These are phyloP conservation scores for Termitomyces sp. DNA, from an alignment of 768 basidiomycete species.

Conservation along the genomic window DNA sequence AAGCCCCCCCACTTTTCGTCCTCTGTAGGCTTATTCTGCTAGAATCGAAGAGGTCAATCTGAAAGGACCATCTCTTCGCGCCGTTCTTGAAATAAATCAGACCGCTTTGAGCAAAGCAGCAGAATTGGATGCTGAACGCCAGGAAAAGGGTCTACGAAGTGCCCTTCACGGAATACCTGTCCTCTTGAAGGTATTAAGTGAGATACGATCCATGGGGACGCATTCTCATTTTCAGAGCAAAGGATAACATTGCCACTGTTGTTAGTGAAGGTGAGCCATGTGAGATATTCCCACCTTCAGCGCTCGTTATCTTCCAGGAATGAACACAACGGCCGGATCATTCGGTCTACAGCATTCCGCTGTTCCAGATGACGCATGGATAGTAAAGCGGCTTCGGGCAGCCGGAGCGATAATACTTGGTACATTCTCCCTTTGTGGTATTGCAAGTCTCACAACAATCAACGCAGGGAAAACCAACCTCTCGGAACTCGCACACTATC, in stretches of 20 bases:
- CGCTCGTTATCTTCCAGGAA: slow-evolving; percentile 19
- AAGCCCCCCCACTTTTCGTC: background rate
- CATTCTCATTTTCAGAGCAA: slow-evolving; percentile 7
- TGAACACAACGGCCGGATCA: slow-evolving; percentile 42
- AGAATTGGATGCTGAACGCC: slow-evolving; percentile 38
- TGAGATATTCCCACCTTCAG: background rate
- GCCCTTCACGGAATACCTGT: slow-evolving; percentile 49
- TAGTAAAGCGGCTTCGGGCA: slow-evolving; percentile 34
- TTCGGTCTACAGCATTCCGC: slow-evolving; percentile 33
- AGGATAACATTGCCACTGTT: slow-evolving; percentile 42
- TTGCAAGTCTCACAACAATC: background rate
- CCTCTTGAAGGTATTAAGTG: slow-evolving; percentile 35
- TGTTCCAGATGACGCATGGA: slow-evolving; percentile 39
- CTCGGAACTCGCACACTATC: slow-evolving; percentile 47
- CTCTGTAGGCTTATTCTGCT: slow-evolving; percentile 51
- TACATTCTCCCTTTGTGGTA: slow-evolving; percentile 6
- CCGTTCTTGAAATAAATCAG: slow-evolving; percentile 54
- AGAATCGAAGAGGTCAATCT: slow-evolving; percentile 64
- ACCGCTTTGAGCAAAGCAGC: slow-evolving; percentile 48
- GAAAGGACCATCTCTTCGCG: slow-evolving; percentile 48
- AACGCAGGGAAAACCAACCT: slow-evolving; percentile 46
- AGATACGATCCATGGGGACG: background rate
- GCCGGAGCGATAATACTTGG: slow-evolving; percentile 42
- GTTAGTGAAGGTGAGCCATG: slow-evolving; percentile 32
- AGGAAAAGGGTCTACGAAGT: slow-evolving; percentile 34